Percentiles rank a stretch among this genome's conserved stretches.
Evolutionary conservation across 2,329 filamentous ascomycete species (phyloP).

Genomic region (Colletotrichum simmondsii): DNA sequence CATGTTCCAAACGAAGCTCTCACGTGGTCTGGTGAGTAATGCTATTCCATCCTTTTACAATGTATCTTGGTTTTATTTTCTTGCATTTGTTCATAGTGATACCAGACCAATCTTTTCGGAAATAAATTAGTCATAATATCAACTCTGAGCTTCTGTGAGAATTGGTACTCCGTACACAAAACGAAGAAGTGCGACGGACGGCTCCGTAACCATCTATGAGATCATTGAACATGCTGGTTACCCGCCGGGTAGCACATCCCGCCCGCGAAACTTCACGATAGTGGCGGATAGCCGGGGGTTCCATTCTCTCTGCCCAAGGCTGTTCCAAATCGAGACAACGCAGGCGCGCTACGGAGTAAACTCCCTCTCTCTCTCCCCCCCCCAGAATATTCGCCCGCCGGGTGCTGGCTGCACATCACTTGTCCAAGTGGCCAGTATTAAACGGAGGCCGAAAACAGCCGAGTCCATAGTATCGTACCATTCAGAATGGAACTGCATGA

Average conservation of each 20-base stretch:
- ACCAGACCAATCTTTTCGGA: background rate
- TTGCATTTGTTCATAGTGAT: background rate
- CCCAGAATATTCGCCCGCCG: background rate
- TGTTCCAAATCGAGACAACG: background rate
- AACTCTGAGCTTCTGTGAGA: background rate
- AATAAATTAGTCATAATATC: background rate
- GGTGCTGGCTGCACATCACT: background rate
- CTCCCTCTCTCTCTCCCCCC: too few relatives aligned
- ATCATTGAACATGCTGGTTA: background rate
- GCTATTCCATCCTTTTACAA: background rate
- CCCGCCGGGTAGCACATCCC: background rate
- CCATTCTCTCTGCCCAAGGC: background rate
- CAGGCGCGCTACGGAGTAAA: too few relatives aligned
- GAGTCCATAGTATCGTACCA: background rate
- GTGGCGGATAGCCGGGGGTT: background rate
- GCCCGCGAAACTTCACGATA: background rate
- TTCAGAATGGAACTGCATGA: background rate
- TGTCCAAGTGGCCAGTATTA: background rate
- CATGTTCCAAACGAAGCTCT: conserved; percentile 7
- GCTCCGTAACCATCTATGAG: background rate
- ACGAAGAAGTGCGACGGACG: too few relatives aligned
- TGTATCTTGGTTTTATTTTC: background rate
- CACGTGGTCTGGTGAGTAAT: conserved; percentile 26
- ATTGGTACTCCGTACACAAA: too few relatives aligned
- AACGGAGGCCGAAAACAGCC: background rate